Conservation (phyloP, 768 basidiomycete genomes). For the Mycena albidolilacea region DNA sequence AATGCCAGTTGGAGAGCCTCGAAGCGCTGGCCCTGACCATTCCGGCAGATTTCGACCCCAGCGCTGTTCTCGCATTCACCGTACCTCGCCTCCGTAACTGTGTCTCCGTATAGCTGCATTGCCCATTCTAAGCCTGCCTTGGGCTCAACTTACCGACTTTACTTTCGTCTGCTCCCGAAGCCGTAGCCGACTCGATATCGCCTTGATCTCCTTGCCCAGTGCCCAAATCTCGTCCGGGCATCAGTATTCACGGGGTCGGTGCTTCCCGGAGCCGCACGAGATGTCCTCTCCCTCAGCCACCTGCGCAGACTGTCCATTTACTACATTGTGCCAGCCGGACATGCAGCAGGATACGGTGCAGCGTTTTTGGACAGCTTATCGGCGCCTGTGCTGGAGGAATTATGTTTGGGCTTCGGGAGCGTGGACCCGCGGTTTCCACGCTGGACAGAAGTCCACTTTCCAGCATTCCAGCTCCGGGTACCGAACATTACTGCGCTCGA, state of each 20-base stretch:
- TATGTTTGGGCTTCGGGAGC: background rate
- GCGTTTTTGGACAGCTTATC: background rate
- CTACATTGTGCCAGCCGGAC: background rate
- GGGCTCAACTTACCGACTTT: too few species aligned
- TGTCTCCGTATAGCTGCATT: too few species aligned
- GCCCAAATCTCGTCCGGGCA: background rate
- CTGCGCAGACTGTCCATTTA: background rate
- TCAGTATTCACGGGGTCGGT: background rate
- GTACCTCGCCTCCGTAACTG: too few species aligned
- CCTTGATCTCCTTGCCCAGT: too few species aligned
- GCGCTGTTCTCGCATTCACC: too few species aligned
- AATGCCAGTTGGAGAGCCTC: too few species aligned
- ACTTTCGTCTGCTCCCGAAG: too few species aligned
- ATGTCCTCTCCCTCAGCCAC: background rate
- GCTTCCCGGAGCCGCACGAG: background rate
- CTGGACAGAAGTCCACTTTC: background rate
- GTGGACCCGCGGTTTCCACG: background rate
- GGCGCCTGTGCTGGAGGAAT: background rate
- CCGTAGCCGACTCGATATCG: background rate
- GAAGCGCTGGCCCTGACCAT: too few species aligned
- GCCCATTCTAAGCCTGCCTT: too few species aligned
- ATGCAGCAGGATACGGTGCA: too few species aligned
- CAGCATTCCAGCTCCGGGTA: constrained; percentile 2
- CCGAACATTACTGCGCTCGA: background rate
- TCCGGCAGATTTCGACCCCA: too few species aligned